A percentile compares a stretch with the other conserved stretches of the same genome.
Evolutionary conservation across 208 protist species (phyloP).

Genomic region (Acanthamoeba lenticulata): DNA sequence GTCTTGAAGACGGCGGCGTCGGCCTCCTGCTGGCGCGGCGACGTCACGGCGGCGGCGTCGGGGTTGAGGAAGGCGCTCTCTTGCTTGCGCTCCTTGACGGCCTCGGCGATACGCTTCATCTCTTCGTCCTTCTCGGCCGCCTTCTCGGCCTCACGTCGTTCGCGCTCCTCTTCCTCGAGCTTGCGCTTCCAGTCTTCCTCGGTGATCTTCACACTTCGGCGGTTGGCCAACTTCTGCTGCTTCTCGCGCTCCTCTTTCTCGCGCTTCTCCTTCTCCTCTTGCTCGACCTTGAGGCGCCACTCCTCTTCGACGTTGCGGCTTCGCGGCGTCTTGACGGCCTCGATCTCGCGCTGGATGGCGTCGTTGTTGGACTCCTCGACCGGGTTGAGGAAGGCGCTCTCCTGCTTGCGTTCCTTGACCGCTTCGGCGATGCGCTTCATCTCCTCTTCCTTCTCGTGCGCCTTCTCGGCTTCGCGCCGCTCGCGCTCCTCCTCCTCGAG

Average conservation of each 20-base stretch:
- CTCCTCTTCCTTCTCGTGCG: conserved; percentile 27
- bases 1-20: not conserved
- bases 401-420: conserved; percentile 49
- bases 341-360: not conserved
- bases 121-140: not conserved
- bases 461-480: conserved; percentile 3
- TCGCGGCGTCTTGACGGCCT: not conserved
- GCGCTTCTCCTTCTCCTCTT: conserved; percentile 55
- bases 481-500: conserved; percentile 45
- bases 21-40: no score
- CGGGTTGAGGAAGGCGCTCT: conserved; percentile 2
- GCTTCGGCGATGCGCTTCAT: conserved; percentile 27
- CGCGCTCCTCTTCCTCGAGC: conserved; percentile 32
- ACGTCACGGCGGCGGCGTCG: no score
- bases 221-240: conserved; percentile 14
- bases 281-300: conserved; percentile 23
- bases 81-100: not conserved
- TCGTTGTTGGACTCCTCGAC: not conserved
- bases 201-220: not conserved
- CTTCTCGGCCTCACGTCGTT: not conserved
- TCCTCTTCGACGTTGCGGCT: conserved; percentile 57
- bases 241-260: conserved; percentile 40
- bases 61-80: no score
- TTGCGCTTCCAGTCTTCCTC: conserved; percentile 53
- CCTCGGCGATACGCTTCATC: not conserved